These are phyloP conservation scores for Trichophyton verrucosum DNA, from an alignment of 2,329 filamentous ascomycete species.

Conservation along the genomic window DNA sequence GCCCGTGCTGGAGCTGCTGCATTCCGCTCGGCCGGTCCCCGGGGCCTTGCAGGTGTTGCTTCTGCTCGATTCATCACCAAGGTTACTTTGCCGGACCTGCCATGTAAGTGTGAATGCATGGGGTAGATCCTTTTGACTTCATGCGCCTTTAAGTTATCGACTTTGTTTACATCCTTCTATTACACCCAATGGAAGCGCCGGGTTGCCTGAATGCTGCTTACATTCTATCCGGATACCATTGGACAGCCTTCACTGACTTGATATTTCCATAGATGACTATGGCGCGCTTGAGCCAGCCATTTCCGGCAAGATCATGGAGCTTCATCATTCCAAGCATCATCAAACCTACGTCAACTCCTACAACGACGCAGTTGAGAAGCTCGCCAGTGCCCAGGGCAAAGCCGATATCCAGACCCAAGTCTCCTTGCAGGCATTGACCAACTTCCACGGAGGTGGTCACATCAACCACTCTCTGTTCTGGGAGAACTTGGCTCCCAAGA, in stretches of 20 bases:
- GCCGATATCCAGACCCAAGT: constrained; percentile 46
- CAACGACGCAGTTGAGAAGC: constrained; percentile 65
- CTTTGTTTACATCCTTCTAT: neutral
- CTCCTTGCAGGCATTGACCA: constrained; percentile 48
- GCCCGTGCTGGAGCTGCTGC: constrained; percentile 49
- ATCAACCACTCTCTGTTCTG: constrained; percentile 54
- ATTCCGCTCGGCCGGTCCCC: constrained; percentile 38
- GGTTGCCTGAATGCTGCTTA: neutral
- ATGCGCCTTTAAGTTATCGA: neutral
- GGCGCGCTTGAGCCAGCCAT: constrained; percentile 77
- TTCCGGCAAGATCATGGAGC: constrained; percentile 88
- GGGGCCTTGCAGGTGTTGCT: constrained; percentile 50
- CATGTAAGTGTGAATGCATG: constrained; percentile 45
- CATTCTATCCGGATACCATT: neutral
- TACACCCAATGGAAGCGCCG: neutral
- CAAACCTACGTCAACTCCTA: constrained; percentile 84
- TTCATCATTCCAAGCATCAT: constrained; percentile 91
- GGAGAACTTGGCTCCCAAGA: constrained; percentile 55
- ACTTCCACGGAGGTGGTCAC: constrained; percentile 54
- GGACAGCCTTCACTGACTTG: neutral
- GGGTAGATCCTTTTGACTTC: neutral
- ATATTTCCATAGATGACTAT: constrained; percentile 63
- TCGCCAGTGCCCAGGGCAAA: constrained; percentile 45
- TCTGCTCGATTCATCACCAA: constrained; percentile 73
- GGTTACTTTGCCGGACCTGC: constrained; percentile 81